A percentile compares a stretch with the other conserved stretches of the same genome.
These are phyloP conservation scores for Ceratonia siliqua DNA, from an alignment of 306 rosid species.

Conservation along the genomic window DNA sequence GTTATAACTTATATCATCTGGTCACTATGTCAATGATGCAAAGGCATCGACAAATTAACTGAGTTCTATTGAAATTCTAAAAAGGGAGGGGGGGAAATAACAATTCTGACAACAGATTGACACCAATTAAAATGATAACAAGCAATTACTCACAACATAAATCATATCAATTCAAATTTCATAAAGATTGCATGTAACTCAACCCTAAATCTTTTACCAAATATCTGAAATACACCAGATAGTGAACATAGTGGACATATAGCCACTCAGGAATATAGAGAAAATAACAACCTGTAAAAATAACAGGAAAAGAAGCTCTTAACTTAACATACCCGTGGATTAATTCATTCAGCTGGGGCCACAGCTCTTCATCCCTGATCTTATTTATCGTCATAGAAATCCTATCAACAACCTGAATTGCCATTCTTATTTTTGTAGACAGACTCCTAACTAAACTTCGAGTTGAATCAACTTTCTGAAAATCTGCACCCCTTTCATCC, in stretches of 20 bases:
- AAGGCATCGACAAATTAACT: background rate
- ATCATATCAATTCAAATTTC: conserved; percentile 16
- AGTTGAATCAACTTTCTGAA: conserved; percentile 69
- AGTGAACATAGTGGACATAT: background rate
- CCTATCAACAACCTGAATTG: conserved; percentile 88
- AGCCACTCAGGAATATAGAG: background rate
- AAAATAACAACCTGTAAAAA: background rate
- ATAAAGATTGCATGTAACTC: background rate
- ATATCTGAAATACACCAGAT: background rate
- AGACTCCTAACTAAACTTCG: conserved; percentile 59
- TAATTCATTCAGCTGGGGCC: conserved; percentile 81
- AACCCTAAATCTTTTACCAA: background rate
- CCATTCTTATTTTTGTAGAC: conserved; percentile 86
- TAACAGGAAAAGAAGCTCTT: background rate
- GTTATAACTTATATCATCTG: background rate
- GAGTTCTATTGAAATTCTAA: background rate
- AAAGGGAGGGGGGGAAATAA: no score
- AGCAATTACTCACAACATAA: conserved; percentile 2
- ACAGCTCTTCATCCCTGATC: conserved; percentile 88
- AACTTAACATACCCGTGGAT: conserved; percentile 56
- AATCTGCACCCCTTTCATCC: conserved; percentile 83
- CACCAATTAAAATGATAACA: background rate
- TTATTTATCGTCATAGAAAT: conserved; percentile 80
- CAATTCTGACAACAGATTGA: background rate
- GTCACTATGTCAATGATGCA: background rate